Evolutionary conservation across 192 early-diverging fungal species (phyloP).

Genomic region (Linnemannia exigua): DNA sequence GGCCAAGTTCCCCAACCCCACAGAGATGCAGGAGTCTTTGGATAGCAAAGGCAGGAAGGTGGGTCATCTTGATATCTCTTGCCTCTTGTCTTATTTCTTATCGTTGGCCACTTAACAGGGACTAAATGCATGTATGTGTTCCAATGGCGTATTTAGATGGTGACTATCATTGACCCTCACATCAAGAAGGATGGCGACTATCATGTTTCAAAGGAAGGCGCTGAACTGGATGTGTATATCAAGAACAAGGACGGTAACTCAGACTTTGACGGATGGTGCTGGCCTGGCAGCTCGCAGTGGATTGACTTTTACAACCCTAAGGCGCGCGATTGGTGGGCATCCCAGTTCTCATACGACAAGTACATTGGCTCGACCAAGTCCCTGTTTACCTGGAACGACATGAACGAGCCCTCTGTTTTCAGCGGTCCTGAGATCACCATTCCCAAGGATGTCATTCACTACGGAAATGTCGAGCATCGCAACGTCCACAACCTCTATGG

Average conservation of each 20-base stretch:
- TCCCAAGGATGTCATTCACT: conserved; percentile 93
- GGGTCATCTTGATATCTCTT: too few relatives aligned
- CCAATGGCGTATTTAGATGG: conserved; percentile 75
- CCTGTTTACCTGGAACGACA: conserved; percentile 98
- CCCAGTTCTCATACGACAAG: conserved; percentile 80
- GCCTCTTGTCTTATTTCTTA: background rate
- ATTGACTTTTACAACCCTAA: conserved; percentile 90
- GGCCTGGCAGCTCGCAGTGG: conserved; percentile 96
- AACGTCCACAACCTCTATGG: conserved; percentile 97
- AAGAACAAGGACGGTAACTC: conserved; percentile 75
- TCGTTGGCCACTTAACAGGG: background rate
- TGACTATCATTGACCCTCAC: conserved; percentile 98
- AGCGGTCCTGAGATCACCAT: conserved; percentile 98
- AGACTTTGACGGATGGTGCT: conserved; percentile 98
- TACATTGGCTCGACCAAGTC: conserved; percentile 87
- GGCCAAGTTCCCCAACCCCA: conserved; percentile 90
- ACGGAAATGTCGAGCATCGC: conserved; percentile 92
- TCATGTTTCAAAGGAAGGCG: conserved; percentile 83
- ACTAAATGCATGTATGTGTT: too few relatives aligned
- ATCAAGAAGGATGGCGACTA: conserved; percentile 90
- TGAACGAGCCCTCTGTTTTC: conserved; percentile 99
- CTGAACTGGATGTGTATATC: conserved; percentile 81
- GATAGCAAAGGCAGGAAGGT: conserved; percentile 83
- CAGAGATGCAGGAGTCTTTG: conserved; percentile 85
- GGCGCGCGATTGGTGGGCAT: conserved; percentile 85